phyloP scores from a whole-genome alignment of 1,284 basidiomycete genomes.

The Cystobasidiaceae sp. region DNA sequence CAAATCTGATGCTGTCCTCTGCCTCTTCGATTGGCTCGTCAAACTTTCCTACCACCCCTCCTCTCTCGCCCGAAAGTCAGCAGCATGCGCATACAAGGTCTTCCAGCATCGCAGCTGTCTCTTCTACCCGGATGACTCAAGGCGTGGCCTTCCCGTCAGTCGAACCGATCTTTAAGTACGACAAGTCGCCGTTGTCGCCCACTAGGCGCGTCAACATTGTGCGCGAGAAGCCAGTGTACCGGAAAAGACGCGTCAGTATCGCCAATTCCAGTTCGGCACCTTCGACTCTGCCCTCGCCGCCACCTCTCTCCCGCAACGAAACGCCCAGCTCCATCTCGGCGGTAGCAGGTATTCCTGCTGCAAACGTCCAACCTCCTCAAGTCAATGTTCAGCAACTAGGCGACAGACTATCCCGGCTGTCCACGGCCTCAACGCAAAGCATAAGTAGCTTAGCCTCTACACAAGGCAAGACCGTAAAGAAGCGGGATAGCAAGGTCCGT shows the following conservation, averaged over 20 bases:
- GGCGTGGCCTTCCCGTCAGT: slow-evolving; percentile 16
- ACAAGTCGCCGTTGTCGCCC: not conserved
- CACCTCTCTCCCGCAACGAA: not conserved
- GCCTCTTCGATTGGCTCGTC: slow-evolving; percentile 12
- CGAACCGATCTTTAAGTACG: not conserved
- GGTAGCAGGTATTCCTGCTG: not conserved
- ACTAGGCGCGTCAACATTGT: slow-evolving; percentile 7
- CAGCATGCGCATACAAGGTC: not conserved
- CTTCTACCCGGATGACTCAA: not conserved
- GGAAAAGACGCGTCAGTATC: not conserved
- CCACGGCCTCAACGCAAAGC: slow-evolving; percentile 6
- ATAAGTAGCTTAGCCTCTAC: slow-evolving; percentile 9
- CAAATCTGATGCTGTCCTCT: slow-evolving; percentile 20
- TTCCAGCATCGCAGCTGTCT: not conserved
- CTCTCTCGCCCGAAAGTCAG: not conserved
- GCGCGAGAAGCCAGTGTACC: slow-evolving; percentile 16
- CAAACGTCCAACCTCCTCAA: not conserved
- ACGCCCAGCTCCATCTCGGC: too few relatives aligned
- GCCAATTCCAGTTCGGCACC: slow-evolving; percentile 3
- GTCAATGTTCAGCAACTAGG: not conserved
- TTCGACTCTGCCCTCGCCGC: not conserved
- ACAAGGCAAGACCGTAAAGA: slow-evolving; percentile 14
- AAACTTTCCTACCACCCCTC: slow-evolving; percentile 22
- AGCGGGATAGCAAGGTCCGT: slow-evolving; percentile 19
- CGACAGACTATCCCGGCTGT: slow-evolving; percentile 14